These are phyloP conservation scores for Protomyces gravidus DNA, from an alignment of 1,139 yeast genomes.

Conservation along the genomic window DNA sequence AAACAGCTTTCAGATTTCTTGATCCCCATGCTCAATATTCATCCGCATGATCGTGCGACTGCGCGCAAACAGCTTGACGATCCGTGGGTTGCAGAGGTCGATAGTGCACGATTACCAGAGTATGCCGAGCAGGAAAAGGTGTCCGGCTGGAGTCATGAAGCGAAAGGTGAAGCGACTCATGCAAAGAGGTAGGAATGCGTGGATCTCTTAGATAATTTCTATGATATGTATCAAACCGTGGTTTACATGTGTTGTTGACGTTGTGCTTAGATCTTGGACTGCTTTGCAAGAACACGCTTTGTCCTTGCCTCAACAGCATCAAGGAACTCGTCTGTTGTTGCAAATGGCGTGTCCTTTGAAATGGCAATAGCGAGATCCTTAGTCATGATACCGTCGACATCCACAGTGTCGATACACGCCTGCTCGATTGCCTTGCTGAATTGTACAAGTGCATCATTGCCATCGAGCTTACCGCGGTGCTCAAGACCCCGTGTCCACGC, in stretches of 20 bases:
- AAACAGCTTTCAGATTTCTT: slow-evolving; percentile 58
- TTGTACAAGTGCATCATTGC: slow-evolving; percentile 72
- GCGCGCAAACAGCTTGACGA: slow-evolving; percentile 42
- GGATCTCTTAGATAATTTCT: background rate
- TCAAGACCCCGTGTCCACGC: slow-evolving; percentile 94
- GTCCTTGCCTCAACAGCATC: slow-evolving; percentile 27
- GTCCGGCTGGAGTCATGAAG: background rate
- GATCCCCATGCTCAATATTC: slow-evolving; percentile 64
- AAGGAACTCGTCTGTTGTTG: slow-evolving; percentile 25
- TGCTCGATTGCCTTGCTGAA: slow-evolving; percentile 75
- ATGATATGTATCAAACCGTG: background rate
- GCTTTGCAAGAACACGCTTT: slow-evolving; percentile 18
- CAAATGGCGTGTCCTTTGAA: slow-evolving; percentile 23
- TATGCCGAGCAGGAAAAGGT: background rate
- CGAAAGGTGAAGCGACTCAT: background rate
- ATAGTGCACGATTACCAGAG: background rate
- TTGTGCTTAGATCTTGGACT: background rate
- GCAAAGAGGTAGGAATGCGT: background rate
- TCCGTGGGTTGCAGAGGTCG: slow-evolving; percentile 10
- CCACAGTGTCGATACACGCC: slow-evolving; percentile 82
- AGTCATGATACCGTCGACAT: slow-evolving; percentile 83
- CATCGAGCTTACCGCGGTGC: slow-evolving; percentile 85
- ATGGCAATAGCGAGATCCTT: slow-evolving; percentile 58
- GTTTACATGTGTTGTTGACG: background rate
- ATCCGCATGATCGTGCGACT: slow-evolving; percentile 68